These are phyloP conservation scores for Yamadazyma songkhlaensis DNA, from an alignment of 1,139 yeast species.

Conservation along the genomic window DNA sequence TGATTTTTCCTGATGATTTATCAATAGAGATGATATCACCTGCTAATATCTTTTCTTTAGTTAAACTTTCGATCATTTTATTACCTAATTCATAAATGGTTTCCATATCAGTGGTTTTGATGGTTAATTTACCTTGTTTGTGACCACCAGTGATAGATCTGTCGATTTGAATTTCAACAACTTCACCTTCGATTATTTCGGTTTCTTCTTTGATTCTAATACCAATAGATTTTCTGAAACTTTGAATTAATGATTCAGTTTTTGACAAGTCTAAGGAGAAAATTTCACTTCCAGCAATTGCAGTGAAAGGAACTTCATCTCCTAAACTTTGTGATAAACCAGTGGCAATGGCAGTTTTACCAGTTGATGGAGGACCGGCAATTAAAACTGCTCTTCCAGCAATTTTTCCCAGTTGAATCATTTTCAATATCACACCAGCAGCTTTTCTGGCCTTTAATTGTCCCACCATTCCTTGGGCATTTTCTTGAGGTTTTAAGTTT, in stretches of 20 bases:
- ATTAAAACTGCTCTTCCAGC: conserved; percentile 95
- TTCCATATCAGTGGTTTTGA: conserved; percentile 98
- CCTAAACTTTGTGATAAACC: conserved; percentile 91
- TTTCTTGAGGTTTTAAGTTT: conserved; percentile 74
- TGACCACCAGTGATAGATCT: conserved; percentile 96
- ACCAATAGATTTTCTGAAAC: conserved; percentile 93
- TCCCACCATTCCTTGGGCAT: conserved; percentile 96
- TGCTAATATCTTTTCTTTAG: conserved; percentile 93
- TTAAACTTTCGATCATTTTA: conserved; percentile 94
- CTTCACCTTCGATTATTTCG: conserved; percentile 97
- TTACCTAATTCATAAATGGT: conserved; percentile 95
- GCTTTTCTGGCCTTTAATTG: conserved; percentile 93
- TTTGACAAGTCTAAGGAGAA: conserved; percentile 88
- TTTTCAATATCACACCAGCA: conserved; percentile 87
- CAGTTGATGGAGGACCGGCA: conserved; percentile 99
- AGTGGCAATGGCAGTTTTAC: conserved; percentile 98
- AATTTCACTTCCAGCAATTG: conserved; percentile 91
- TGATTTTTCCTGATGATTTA: conserved; percentile 90
- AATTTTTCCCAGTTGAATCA: conserved; percentile 90
- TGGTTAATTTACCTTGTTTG: conserved; percentile 95
- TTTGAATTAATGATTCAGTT: conserved; percentile 94
- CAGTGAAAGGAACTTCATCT: conserved; percentile 90
- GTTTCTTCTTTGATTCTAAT: conserved; percentile 95
- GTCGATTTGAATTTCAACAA: conserved; percentile 96
- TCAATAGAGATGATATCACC: conserved; percentile 97